Evolutionary conservation across 208 protist species (phyloP).

Genomic region (Sergeia podlipaevii): DNA sequence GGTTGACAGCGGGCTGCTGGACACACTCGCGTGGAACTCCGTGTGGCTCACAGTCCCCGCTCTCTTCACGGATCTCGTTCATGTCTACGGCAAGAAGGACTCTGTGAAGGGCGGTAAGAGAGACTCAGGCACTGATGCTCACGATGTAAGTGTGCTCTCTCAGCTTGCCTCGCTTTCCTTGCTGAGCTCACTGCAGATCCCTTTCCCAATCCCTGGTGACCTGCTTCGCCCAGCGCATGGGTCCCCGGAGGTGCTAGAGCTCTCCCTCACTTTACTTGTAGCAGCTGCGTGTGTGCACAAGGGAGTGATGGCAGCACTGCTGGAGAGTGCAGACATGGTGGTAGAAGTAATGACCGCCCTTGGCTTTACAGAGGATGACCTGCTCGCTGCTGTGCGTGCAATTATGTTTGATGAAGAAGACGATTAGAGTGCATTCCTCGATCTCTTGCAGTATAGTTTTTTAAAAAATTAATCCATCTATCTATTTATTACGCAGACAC

Average conservation of each 20-base stretch:
- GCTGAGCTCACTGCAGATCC: conserved; percentile 40
- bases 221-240: conserved; percentile 19
- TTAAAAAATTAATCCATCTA: too few relatives aligned
- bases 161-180: conserved; percentile 13
- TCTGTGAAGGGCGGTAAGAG: too few relatives aligned
- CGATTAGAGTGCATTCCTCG: too few relatives aligned
- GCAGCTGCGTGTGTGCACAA: conserved; percentile 33
- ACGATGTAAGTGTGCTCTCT: too few relatives aligned
- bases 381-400: conserved; percentile 30
- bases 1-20: conserved; percentile 30
- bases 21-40: conserved; percentile 17
- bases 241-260: conserved; percentile 27
- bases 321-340: conserved; percentile 18
- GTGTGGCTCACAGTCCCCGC: too few relatives aligned
- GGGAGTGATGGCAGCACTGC: conserved; percentile 20
- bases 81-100: too few relatives aligned
- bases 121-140: too few relatives aligned
- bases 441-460: too few relatives aligned
- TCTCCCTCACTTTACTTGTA: conserved; percentile 30
- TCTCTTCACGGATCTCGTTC: too few relatives aligned
- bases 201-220: conserved; percentile 41
- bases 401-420: conserved; percentile 38
- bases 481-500: too few relatives aligned
- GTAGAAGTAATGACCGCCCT: conserved; percentile 42
- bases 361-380: conserved; percentile 25